phyloP scores from a whole-genome alignment of 495 filamentous ascomycete species.

The Annulohypoxylon moriforme region DNA sequence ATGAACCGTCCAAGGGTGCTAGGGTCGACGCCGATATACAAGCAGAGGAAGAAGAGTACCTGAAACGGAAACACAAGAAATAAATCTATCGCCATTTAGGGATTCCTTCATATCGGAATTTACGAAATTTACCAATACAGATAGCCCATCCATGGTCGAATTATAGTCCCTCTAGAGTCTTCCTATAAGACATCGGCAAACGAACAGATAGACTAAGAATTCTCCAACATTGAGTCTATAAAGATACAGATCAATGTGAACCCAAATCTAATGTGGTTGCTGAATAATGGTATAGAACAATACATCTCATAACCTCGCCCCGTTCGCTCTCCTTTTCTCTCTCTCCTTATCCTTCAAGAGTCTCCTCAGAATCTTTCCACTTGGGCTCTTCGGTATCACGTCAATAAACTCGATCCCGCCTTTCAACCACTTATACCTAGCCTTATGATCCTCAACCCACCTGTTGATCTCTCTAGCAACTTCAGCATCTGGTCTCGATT shows the following conservation, averaged over 20 bases:
- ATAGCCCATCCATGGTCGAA: not conserved
- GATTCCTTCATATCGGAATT: not conserved
- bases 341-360: conserved; percentile 84
- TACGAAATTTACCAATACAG: not conserved
- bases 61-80: conserved; percentile 65
- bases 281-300: not conserved
- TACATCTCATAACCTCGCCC: conserved; percentile 59
- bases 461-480: conserved; percentile 73
- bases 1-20: conserved; percentile 73
- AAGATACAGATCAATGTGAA: not conserved
- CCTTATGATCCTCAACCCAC: conserved; percentile 85
- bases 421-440: conserved; percentile 88
- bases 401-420: conserved; percentile 84
- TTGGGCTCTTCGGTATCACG: conserved; percentile 86
- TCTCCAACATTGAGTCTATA: not conserved
- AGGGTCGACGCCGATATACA: conserved; percentile 72
- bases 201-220: not conserved
- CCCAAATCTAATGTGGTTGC: not conserved
- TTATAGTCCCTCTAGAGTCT: not conserved
- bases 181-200: conserved; percentile 2
- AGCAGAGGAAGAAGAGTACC: conserved; percentile 70
- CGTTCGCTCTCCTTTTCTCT: conserved; percentile 71
- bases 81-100: conserved; percentile 15
- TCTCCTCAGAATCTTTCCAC: conserved; percentile 89
- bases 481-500: conserved; percentile 61